A percentile compares a stretch with the other conserved stretches of the same genome.
Evolutionary conservation across 257 asterid genomes (phyloP).

Genomic region (Nicotiana knightiana): DNA sequence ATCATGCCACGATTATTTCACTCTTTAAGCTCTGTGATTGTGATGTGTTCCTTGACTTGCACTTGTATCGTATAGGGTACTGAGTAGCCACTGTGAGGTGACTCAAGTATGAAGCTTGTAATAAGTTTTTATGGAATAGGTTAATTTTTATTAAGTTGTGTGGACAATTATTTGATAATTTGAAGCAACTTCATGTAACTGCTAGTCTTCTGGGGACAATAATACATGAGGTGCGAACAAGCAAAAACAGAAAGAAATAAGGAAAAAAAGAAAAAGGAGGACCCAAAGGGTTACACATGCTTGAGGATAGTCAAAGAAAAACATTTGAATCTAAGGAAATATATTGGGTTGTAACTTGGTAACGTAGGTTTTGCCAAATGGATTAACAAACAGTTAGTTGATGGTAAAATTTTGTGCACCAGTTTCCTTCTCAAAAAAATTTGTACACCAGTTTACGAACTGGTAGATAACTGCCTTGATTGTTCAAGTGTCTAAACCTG

Average conservation of each 20-base stretch:
- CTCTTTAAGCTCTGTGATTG: background rate
- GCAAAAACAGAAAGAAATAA: background rate
- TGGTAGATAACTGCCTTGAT: background rate
- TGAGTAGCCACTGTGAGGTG: background rate
- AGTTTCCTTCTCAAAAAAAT: background rate
- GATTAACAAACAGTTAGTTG: background rate
- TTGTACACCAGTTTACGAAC: background rate
- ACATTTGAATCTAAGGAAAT: background rate
- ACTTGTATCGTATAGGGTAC: background rate
- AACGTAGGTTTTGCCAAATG: background rate
- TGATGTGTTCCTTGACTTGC: background rate
- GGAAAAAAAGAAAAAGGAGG: background rate
- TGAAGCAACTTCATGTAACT: background rate
- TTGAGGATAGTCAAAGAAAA: background rate
- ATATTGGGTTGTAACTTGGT: background rate
- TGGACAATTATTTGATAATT: background rate
- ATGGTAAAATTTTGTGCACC: background rate
- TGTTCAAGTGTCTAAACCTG: background rate
- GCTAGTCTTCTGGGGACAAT: background rate
- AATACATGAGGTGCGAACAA: background rate
- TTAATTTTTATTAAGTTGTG: background rate
- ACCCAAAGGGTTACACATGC: background rate
- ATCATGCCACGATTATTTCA: background rate
- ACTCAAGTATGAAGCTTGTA: background rate
- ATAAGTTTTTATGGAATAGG: background rate